Base-by-base conservation (phyloP, 257 asterid genomes). In the Nicotiana obtusifolia region DNA sequence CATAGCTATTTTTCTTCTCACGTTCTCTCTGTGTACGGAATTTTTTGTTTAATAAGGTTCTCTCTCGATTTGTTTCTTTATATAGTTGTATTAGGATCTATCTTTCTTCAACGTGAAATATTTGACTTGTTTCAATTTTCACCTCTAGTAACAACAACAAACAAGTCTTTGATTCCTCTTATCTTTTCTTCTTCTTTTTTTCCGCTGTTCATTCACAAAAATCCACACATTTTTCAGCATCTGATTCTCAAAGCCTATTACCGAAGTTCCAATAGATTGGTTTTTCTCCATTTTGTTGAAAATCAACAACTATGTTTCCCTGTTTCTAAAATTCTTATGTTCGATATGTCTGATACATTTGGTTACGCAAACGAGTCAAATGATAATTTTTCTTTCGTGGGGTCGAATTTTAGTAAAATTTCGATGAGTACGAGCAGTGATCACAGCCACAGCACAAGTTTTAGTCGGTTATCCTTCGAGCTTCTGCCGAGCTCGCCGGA, bases 401-500 rank as follows among this genome's bases (percentile, higher is more conserved):
- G 86, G 8, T 52, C 81, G 53, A 75, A 80, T 62, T 88, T 90
- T 30, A 85, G 90, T 82, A 91, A 91, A 57, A 91, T 92, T 30
- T 93, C 97, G 7, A 91, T 90, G 97, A 91, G 92, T 88, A 59
- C 28, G 28, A 89, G 97, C 83, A 89, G 86, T 79, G 86, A 89
- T 87, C 8, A 37, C 0, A 87, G 91, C 82, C 93, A 91, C 47
- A 86, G 91, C 87, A 84, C 95, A 13, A 90, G 93, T 85, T 92
- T 88, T 82, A 86, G 92, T 88, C 89, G 97, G 30, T 79, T 93
- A 53, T 91, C 97, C 0, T 93, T 91, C 86, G 97, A 91, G 77
- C 81, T 89, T 2, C 94, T 91, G 30, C 31, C 89, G 17, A 89
- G 82, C 68, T 89, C 97, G 17, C 95, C 95, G 82, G 94, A 90